These are phyloP conservation scores for Citrus unshiu DNA, from an alignment of 345 rosid species.

Conservation along the genomic window DNA sequence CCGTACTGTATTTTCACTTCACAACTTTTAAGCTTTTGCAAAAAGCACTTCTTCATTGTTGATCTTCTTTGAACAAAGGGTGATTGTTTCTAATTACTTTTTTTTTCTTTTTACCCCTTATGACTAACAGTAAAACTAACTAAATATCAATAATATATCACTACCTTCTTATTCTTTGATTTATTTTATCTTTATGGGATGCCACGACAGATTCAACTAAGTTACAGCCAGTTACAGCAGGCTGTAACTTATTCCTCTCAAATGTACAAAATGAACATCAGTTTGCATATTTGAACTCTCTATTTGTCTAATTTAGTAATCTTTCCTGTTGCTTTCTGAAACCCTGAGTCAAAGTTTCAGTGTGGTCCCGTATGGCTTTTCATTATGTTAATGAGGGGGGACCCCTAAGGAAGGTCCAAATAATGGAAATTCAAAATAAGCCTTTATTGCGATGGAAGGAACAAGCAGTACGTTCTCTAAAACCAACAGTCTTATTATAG, in stretches of 20 bases:
- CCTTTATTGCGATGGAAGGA: constrained; percentile 14
- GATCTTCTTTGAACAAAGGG: background rate
- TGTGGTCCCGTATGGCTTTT: constrained; percentile 14
- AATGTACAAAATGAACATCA: background rate
- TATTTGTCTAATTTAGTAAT: background rate
- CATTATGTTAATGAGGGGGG: constrained; percentile 3
- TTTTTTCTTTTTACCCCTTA: too few species aligned
- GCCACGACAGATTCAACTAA: too few species aligned
- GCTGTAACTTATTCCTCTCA: background rate
- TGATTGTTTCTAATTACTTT: background rate
- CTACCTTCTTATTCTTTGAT: background rate
- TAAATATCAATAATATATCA: background rate
- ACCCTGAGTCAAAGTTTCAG: background rate
- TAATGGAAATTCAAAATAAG: constrained; percentile 17
- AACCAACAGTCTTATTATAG: constrained; percentile 5
- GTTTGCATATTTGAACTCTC: background rate
- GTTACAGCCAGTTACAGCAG: too few species aligned
- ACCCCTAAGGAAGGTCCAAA: constrained; percentile 8
- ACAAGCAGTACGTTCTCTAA: background rate
- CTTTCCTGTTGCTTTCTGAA: background rate
- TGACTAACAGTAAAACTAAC: background rate
- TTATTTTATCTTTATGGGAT: background rate
- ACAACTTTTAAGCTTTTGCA: constrained; percentile 2
- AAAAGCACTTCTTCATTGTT: background rate
- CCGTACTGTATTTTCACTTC: constrained; percentile 23